phyloP scores from a whole-genome alignment of 2,329 filamentous ascomycete species.

The Sclerotinia subarctica region DNA sequence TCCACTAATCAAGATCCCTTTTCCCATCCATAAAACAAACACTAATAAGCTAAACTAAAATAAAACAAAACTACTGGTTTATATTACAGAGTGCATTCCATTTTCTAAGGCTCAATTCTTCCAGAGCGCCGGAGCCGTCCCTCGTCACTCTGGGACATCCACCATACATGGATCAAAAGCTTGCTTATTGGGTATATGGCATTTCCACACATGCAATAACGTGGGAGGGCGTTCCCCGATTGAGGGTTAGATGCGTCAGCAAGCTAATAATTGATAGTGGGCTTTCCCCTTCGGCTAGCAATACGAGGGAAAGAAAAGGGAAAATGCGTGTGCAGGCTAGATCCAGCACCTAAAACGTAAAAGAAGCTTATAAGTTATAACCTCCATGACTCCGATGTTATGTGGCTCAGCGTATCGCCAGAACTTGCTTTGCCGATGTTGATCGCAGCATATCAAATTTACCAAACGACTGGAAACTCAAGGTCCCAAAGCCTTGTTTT shows the following conservation, averaged over 20 bases:
- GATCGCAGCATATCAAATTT: conserved; percentile 10
- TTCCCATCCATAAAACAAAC: conserved; percentile 1
- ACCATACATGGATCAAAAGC: background rate
- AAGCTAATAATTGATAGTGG: background rate
- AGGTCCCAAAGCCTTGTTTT: background rate
- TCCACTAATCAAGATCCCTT: background rate
- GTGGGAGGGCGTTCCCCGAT: background rate
- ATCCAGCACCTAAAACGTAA: no score
- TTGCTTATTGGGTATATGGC: background rate
- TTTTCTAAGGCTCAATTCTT: background rate
- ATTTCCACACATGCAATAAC: background rate
- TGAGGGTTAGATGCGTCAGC: background rate
- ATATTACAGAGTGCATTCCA: background rate
- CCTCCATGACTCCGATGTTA: background rate
- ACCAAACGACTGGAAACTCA: conserved; percentile 14
- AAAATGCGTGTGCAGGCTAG: no score
- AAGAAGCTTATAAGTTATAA: background rate
- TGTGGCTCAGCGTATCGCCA: background rate
- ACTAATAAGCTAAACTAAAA: background rate
- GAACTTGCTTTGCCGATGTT: background rate
- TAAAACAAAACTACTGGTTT: background rate
- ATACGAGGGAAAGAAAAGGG: background rate
- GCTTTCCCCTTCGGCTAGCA: background rate
- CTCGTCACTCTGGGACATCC: background rate
- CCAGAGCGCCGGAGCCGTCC: no score